phyloP scores from a whole-genome alignment of 2,329 filamentous ascomycete species.

The Penicillium sp. region DNA sequence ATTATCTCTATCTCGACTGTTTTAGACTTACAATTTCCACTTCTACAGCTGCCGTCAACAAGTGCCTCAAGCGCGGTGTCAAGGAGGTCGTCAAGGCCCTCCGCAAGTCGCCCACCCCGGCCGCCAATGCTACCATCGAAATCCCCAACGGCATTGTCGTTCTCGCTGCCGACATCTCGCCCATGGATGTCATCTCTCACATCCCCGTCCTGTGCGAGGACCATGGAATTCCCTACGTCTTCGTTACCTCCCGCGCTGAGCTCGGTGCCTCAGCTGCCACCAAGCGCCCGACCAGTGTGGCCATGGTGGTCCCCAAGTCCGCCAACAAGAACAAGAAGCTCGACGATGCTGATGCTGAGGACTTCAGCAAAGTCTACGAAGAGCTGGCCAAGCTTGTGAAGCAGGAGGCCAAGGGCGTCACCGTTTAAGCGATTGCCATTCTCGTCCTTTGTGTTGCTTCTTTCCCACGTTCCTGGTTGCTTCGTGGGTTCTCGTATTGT shows the following conservation, averaged over 20 bases:
- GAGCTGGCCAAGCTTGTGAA: conserved; percentile 55
- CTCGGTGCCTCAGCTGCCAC: conserved; percentile 89
- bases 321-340: conserved; percentile 49
- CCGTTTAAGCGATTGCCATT: conserved; percentile 39
- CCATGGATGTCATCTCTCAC: conserved; percentile 97
- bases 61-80: conserved; percentile 93
- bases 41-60: conserved; percentile 77
- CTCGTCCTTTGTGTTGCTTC: conserved; percentile 21
- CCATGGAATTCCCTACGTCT: conserved; percentile 95
- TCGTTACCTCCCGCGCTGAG: conserved; percentile 86
- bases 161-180: conserved; percentile 94
- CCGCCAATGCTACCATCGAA: conserved; percentile 57
- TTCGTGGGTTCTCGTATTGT: conserved; percentile 34
- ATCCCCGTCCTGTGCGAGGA: conserved; percentile 97
- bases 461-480: conserved; percentile 22
- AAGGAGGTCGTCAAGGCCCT: conserved; percentile 99
- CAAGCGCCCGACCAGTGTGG: conserved; percentile 92
- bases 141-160: conserved; percentile 72
- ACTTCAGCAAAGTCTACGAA: conserved; percentile 51
- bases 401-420: conserved; percentile 55
- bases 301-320: conserved; percentile 65
- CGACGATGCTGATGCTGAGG: conserved; percentile 43
- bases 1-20: not conserved
- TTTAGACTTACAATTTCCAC: conserved; percentile 17
- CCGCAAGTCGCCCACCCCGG: conserved; percentile 75